Evolutionary conservation across 768 basidiomycete species (phyloP).

Genomic region (Phanerochaete sordida): DNA sequence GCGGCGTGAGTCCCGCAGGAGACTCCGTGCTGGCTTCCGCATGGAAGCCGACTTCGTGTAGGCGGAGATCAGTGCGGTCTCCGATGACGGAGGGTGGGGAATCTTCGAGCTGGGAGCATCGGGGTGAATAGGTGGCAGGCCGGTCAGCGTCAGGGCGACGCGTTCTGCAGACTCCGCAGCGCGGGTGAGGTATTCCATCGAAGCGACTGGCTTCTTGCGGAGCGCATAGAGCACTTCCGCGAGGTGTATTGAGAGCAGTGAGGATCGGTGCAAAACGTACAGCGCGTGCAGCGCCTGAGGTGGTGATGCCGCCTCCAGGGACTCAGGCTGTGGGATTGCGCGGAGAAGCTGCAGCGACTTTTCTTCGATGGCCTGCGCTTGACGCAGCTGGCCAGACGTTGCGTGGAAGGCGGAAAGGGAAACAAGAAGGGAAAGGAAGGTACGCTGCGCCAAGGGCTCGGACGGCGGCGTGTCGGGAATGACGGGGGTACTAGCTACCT

Average conservation of each 20-base stretch:
- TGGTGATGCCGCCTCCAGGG: conserved; percentile 41
- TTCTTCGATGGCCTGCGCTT: conserved; percentile 58
- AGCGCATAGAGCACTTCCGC: conserved; percentile 67
- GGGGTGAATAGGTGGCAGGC: conserved; percentile 33
- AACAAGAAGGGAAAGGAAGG: conserved; percentile 55
- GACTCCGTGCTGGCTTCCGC: conserved; percentile 47
- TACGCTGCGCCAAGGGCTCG: conserved; percentile 63
- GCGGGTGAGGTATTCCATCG: conserved; percentile 52
- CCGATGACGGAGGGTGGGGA: conserved; percentile 35
- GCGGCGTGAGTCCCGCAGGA: conserved; percentile 67
- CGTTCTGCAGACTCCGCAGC: conserved; percentile 70
- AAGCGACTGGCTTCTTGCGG: conserved; percentile 36
- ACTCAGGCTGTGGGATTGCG: conserved; percentile 45
- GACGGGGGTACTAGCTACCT: conserved; percentile 12
- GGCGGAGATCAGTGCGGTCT: conserved; percentile 36
- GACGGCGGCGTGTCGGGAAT: conserved; percentile 41
- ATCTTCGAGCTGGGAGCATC: conserved; percentile 32
- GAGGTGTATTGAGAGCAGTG: conserved; percentile 69
- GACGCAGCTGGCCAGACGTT: conserved; percentile 47
- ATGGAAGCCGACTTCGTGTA: conserved; percentile 49
- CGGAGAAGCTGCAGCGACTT: conserved; percentile 51
- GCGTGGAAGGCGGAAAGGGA: conserved; percentile 74
- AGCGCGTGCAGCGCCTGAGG: conserved; percentile 61
- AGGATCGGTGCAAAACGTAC: conserved; percentile 68
- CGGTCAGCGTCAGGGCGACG: conserved; percentile 52